A percentile compares a stretch with the other conserved stretches of the same genome.
Evolutionary conservation across 2,329 filamentous ascomycete genomes (phyloP).

Genomic region (Fusarium circinatum): DNA sequence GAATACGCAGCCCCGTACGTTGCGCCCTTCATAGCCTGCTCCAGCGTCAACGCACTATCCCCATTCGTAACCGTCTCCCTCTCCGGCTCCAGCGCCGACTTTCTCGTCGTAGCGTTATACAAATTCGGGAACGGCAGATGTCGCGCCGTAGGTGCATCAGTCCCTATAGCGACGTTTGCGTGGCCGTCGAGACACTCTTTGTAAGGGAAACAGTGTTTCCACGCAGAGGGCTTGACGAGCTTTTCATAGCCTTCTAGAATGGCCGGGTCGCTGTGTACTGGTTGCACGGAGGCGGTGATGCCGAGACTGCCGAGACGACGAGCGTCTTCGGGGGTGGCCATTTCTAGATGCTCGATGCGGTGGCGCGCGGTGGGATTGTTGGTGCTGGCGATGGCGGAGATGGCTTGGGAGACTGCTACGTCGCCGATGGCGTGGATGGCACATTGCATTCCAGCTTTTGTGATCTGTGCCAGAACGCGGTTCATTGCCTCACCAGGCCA

Average conservation of each 20-base stretch:
- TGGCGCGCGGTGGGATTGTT: slow-evolving; percentile 61
- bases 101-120: slow-evolving; percentile 68
- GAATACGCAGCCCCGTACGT: slow-evolving; percentile 67
- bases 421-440: slow-evolving; percentile 75
- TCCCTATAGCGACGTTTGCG: slow-evolving; percentile 66
- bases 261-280: slow-evolving; percentile 69
- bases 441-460: slow-evolving; percentile 65
- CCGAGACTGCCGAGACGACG: slow-evolving; percentile 65
- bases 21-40: slow-evolving; percentile 63
- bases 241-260: slow-evolving; percentile 70
- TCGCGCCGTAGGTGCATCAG: slow-evolving; percentile 69
- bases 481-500: slow-evolving; percentile 64
- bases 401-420: slow-evolving; percentile 64
- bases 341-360: slow-evolving; percentile 73
- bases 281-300: slow-evolving; percentile 69
- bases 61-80: slow-evolving; percentile 58
- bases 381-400: slow-evolving; percentile 62
- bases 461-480: slow-evolving; percentile 64
- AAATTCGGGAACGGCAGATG: slow-evolving; percentile 65
- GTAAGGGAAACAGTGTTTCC: slow-evolving; percentile 71
- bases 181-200: slow-evolving; percentile 67
- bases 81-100: slow-evolving; percentile 61
- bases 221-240: slow-evolving; percentile 64
- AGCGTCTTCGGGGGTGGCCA: slow-evolving; percentile 65
- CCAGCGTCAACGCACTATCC: slow-evolving; percentile 63